Evolutionary conservation across 805 yeast species (phyloP), one percentile per base, ranked within the genome.

Genomic region (Lipomyces orientalis): DNA sequence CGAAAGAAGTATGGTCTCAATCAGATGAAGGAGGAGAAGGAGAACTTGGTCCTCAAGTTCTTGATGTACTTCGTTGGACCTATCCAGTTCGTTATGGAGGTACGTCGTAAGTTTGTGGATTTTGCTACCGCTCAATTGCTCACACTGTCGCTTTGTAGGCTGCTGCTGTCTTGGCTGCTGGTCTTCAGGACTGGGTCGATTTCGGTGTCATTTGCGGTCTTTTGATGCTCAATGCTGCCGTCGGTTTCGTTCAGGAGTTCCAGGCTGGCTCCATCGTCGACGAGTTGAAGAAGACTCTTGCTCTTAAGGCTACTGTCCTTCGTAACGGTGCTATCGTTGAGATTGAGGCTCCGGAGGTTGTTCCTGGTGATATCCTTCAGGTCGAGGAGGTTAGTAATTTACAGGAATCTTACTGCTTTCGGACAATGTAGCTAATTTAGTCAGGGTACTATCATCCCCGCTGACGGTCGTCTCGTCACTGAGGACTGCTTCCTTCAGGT

Each of bases 181-280:
- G 97, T 88, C 86, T 91, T 77, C 91, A 91, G 84, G 97, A 93
- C 85, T 93, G 97, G 97, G 97, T 93, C 79, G 97, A 93, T 87
- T 93, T 93, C 85, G 97, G 98, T 88, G 98, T 93, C 80, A 93
- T 93, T 80, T 88, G 91, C 82, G 97, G 90, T 83, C 83, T 93
- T 76, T 85, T 93, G 76, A 75, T 88, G 81, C 87, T 93, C 80
- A 93, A 93, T 83, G 97, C 97, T 73, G 83, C 84, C 77, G 97
- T 93, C 81, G 98, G 98, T 87, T 93, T 93, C 88, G 85, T 91
- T 75, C 98, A 93, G 85, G 98, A 93, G 83, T 93, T 84, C 90
- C 97, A 93, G 84, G 98, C 98, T 74, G 97, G 97, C 85, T 92
- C 97, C 71, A 93, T 93, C 86, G 97, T 93, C 75, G 97, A 92